phyloP scores from a whole-genome alignment of 2,329 filamentous ascomycete species.

The Botrytis pseudocinerea region DNA sequence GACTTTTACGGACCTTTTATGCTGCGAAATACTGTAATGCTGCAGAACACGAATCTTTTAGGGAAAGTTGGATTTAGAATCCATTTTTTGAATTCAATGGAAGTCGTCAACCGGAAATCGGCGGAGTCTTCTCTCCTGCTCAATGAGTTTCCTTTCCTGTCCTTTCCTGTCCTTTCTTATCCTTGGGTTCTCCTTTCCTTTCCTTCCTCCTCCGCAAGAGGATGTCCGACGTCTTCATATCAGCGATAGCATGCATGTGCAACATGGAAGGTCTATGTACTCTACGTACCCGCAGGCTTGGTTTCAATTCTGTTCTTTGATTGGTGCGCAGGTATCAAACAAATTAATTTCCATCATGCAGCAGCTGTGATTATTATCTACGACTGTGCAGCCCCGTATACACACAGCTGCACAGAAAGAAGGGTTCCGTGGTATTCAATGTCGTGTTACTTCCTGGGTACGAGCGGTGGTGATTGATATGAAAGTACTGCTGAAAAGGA shows the following conservation, averaged over 20 bases:
- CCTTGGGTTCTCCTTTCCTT: neutral
- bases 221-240: neutral
- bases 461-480: neutral
- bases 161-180: too few relatives aligned
- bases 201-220: neutral
- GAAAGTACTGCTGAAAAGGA: neutral
- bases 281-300: neutral
- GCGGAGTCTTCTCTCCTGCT: conserved; percentile 2
- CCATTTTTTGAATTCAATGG: neutral
- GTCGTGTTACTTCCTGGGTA: neutral
- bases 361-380: neutral
- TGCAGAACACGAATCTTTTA: neutral
- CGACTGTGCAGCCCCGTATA: too few relatives aligned
- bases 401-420: neutral
- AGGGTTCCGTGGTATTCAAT: neutral
- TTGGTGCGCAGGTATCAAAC: conserved; percentile 15
- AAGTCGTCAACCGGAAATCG: neutral
- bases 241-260: conserved; percentile 14
- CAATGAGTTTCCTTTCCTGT: neutral
- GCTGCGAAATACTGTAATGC: neutral
- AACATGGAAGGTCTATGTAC: conserved; percentile 3
- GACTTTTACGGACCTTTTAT: neutral
- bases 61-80: neutral
- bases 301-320: neutral
- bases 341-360: neutral